Evolutionary conservation across 495 filamentous ascomycete genomes (phyloP).

Genomic region (Hapsidospora chrysogenum): DNA sequence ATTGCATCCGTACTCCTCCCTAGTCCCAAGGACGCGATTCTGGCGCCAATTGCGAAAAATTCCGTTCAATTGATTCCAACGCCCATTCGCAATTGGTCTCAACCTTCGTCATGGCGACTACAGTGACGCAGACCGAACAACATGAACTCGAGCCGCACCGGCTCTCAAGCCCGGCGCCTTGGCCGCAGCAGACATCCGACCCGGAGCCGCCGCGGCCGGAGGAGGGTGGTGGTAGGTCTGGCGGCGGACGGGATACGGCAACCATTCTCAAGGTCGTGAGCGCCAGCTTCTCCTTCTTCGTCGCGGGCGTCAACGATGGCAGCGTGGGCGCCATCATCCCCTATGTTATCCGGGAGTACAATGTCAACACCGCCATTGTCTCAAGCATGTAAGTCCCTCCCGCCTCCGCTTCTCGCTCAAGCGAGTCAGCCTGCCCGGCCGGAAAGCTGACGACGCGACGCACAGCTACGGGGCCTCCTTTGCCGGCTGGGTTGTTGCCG

Average conservation of each 20-base stretch:
- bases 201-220: neutral
- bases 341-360: slow-evolving; percentile 31
- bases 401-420: too few relatives aligned
- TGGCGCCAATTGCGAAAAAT: too few relatives aligned
- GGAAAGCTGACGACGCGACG: slow-evolving; percentile 1
- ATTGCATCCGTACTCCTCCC: too few relatives aligned
- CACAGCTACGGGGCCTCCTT: slow-evolving; percentile 23
- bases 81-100: too few relatives aligned
- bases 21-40: too few relatives aligned
- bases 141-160: too few relatives aligned
- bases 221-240: neutral
- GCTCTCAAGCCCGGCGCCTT: too few relatives aligned
- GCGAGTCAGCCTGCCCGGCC: slow-evolving; percentile 1
- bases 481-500: slow-evolving; percentile 30
- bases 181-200: too few relatives aligned
- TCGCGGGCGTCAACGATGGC: slow-evolving; percentile 37
- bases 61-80: too few relatives aligned
- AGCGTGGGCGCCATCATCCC: slow-evolving; percentile 36
- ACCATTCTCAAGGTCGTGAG: slow-evolving; percentile 31
- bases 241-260: too few relatives aligned
- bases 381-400: slow-evolving; percentile 28
- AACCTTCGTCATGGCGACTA: too few relatives aligned
- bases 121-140: too few relatives aligned
- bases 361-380: slow-evolving; percentile 29
- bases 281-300: slow-evolving; percentile 34